phyloP scores from a whole-genome alignment of 1,284 basidiomycete genomes.

The Fomitiporia mediterranea region DNA sequence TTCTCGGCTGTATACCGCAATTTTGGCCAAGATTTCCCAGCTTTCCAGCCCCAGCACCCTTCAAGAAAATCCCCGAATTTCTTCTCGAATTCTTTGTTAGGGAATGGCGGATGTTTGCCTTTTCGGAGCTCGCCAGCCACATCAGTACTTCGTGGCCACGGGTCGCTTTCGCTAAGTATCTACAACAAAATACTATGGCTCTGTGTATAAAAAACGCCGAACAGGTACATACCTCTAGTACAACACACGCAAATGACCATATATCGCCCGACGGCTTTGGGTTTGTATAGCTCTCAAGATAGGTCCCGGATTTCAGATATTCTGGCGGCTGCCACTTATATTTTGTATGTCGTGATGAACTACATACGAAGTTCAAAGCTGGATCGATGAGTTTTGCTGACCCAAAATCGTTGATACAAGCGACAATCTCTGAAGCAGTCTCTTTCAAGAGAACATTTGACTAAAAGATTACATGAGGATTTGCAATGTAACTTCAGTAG shows the following conservation, averaged over 20 bases:
- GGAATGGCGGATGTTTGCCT: too few species aligned
- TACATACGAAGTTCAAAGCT: not conserved
- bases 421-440: not conserved
- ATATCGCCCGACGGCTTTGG: slow-evolving; percentile 7
- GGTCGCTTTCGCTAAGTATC: too few species aligned
- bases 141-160: too few species aligned
- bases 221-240: slow-evolving; percentile 9
- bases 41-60: too few species aligned
- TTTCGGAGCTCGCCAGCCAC: too few species aligned
- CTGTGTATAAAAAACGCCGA: too few species aligned
- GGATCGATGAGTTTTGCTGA: slow-evolving; percentile 6
- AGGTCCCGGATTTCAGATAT: not conserved
- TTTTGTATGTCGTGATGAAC: not conserved
- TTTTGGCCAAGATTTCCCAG: too few species aligned
- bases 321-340: slow-evolving; percentile 7
- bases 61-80: too few species aligned
- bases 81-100: too few species aligned
- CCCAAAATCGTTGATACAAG: slow-evolving; percentile 4
- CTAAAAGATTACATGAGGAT: not conserved
- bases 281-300: not conserved
- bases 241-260: slow-evolving; percentile 12
- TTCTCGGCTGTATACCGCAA: too few species aligned
- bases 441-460: not conserved
- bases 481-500: not conserved
- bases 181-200: too few species aligned